A percentile compares a stretch with the other conserved stretches of the same genome.
phyloP scores from a whole-genome alignment of 352 stramenopile species.

The Pythium oligandrum region DNA sequence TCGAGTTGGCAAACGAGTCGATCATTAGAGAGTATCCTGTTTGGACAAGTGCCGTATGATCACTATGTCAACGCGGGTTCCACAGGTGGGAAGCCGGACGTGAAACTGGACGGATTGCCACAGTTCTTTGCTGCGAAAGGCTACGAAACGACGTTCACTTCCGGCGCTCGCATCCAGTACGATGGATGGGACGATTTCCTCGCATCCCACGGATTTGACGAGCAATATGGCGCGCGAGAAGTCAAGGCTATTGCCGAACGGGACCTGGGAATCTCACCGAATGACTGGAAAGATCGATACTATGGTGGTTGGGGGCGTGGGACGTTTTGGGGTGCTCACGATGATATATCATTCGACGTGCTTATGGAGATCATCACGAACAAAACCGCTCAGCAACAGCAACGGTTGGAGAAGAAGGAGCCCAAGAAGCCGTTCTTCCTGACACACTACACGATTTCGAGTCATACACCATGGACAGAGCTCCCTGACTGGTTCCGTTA shows the following conservation, averaged over 20 bases:
- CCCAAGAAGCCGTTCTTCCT: constrained; percentile 48
- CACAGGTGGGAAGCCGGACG: constrained; percentile 18
- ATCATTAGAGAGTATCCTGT: constrained; percentile 50
- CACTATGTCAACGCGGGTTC: constrained; percentile 31
- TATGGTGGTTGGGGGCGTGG: constrained; percentile 1
- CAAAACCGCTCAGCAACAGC: constrained; percentile 28
- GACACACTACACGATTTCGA: constrained; percentile 62
- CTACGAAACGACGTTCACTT: constrained; percentile 45
- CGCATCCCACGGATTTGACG: constrained; percentile 44
- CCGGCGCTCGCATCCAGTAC: constrained; percentile 37
- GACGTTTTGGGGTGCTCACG: constrained; percentile 40
- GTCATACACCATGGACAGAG: constrained; percentile 34
- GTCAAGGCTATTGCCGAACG: constrained; percentile 29
- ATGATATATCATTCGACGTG: constrained; percentile 47
- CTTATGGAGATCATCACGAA: constrained; percentile 43
- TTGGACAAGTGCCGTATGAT: constrained; percentile 43
- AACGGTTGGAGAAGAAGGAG: constrained; percentile 16
- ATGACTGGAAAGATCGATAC: constrained; percentile 27
- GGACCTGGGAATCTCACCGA: constrained; percentile 20
- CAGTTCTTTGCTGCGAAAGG: constrained; percentile 48
- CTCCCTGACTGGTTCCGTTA: constrained; percentile 32
- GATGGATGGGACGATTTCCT: constrained; percentile 48
- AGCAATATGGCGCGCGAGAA: constrained; percentile 14
- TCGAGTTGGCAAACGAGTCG: constrained; percentile 57
- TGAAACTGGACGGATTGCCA: constrained; percentile 33